A percentile compares a stretch with the other conserved stretches of the same genome.
Conservation (phyloP, 2,329 filamentous ascomycete species). For the Juglanconis oblonga region DNA sequence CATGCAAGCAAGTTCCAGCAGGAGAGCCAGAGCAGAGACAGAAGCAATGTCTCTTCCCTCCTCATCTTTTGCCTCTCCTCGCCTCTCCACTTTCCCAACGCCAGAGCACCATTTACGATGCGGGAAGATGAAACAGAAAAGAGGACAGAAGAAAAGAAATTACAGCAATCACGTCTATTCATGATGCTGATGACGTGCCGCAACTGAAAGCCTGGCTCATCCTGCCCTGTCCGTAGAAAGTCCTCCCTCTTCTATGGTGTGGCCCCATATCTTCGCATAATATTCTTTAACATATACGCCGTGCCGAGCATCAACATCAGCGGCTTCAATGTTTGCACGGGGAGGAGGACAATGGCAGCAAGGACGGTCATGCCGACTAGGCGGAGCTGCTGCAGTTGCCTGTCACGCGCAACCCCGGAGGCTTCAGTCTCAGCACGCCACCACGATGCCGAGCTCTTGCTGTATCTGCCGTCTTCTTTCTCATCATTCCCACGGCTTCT, state of each 20-base stretch:
- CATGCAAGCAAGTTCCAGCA: neutral
- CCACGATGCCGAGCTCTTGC: conserved; percentile 4
- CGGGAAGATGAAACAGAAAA: neutral
- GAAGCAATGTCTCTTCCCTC: neutral
- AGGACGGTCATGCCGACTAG: conserved; percentile 39
- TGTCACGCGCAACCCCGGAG: conserved; percentile 30
- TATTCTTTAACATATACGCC: conserved; percentile 37
- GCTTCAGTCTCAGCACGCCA: conserved; percentile 12
- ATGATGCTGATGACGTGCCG: neutral
- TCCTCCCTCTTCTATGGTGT: neutral
- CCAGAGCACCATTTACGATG: conserved; percentile 16
- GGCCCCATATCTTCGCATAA: conserved; percentile 16
- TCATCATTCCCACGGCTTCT: conserved; percentile 19
- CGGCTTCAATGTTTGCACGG: conserved; percentile 37
- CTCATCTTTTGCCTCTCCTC: neutral
- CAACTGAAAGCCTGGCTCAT: neutral
- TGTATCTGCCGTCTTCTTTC: conserved; percentile 21
- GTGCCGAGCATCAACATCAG: conserved; percentile 33
- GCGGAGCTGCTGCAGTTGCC: conserved; percentile 40
- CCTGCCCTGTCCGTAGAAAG: neutral
- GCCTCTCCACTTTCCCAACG: conserved; percentile 6
- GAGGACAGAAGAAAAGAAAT: neutral
- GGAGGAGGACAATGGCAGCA: conserved; percentile 46
- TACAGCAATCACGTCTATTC: conserved; percentile 7
- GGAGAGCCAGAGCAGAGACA: neutral